phyloP scores from a whole-genome alignment of 768 basidiomycete genomes.

The Punctularia strigosozonata region DNA sequence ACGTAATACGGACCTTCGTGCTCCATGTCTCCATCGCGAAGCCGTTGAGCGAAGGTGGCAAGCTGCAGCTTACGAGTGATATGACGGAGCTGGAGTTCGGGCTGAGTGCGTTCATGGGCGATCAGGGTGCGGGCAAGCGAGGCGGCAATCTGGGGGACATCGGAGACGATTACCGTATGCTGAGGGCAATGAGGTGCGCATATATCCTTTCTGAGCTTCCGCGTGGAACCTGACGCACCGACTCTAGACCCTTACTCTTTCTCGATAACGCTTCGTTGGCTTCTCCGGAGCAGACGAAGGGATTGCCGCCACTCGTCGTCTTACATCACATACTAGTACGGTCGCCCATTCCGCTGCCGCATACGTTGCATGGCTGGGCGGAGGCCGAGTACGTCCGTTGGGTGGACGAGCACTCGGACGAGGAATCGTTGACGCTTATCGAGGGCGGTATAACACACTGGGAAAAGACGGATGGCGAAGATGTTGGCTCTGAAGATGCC shows the following conservation, averaged over 20 bases:
- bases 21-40: constrained; percentile 89
- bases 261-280: constrained; percentile 67
- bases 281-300: constrained; percentile 51
- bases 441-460: constrained; percentile 69
- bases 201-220: neutral
- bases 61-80: constrained; percentile 88
- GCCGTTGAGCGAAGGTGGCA: constrained; percentile 86
- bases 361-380: constrained; percentile 86
- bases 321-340: constrained; percentile 89
- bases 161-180: constrained; percentile 77
- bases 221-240: neutral
- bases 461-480: constrained; percentile 62
- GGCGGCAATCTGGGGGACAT: constrained; percentile 60
- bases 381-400: constrained; percentile 94
- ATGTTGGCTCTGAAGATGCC: constrained; percentile 31
- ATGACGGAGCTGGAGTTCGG: constrained; percentile 97
- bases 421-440: constrained; percentile 71
- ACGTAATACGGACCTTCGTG: constrained; percentile 78
- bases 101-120: constrained; percentile 64
- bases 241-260: constrained; percentile 72
- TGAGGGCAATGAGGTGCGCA: constrained; percentile 74
- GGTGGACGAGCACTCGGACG: constrained; percentile 82
- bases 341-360: constrained; percentile 77
- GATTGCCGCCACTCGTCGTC: constrained; percentile 79
- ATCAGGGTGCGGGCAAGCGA: constrained; percentile 43